Percentiles rank a stretch among this genome's conserved stretches.
phyloP scores from a whole-genome alignment of 1,284 basidiomycete species.

The Ustilago esculenta region DNA sequence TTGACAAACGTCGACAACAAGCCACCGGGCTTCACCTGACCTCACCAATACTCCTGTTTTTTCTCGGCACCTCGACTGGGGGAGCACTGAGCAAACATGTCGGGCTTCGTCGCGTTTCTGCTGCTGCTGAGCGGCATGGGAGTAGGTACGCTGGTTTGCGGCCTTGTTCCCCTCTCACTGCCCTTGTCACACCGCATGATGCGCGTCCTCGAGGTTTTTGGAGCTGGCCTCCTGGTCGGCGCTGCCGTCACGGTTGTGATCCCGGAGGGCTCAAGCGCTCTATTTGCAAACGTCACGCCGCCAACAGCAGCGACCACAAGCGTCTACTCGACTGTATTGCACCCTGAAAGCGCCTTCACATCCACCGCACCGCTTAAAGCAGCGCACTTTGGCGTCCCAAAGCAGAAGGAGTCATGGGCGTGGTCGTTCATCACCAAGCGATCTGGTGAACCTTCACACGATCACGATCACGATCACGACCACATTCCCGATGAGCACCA shows the following conservation, averaged over 20 bases:
- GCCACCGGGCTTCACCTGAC: too few species aligned
- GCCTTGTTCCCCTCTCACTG: conserved; percentile 55
- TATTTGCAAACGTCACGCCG: conserved; percentile 31
- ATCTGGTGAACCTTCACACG: conserved; percentile 1
- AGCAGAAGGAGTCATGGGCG: conserved; percentile 21
- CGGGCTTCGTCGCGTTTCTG: conserved; percentile 30
- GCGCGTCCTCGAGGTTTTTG: conserved; percentile 60
- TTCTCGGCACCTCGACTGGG: too few species aligned
- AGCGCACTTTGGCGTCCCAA: not conserved
- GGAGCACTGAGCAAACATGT: conserved; percentile 11
- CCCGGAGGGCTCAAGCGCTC: conserved; percentile 56
- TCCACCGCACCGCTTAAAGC: conserved; percentile 1
- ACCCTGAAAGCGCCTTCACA: conserved; percentile 7
- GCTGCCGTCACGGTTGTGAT: conserved; percentile 64
- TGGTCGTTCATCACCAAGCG: conserved; percentile 42
- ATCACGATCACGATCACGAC: conserved; percentile 8
- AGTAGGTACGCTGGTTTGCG: conserved; percentile 57
- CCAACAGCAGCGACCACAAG: not conserved
- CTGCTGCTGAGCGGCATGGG: conserved; percentile 50
- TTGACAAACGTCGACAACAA: conserved; percentile 1
- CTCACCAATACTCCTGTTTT: too few species aligned
- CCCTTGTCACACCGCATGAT: conserved; percentile 53
- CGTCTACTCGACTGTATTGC: conserved; percentile 7
- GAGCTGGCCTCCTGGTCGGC: conserved; percentile 63
- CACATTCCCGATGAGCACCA: conserved; percentile 9